Base-by-base conservation (phyloP, 305 asterid species). In the Solanum chacoense region DNA sequence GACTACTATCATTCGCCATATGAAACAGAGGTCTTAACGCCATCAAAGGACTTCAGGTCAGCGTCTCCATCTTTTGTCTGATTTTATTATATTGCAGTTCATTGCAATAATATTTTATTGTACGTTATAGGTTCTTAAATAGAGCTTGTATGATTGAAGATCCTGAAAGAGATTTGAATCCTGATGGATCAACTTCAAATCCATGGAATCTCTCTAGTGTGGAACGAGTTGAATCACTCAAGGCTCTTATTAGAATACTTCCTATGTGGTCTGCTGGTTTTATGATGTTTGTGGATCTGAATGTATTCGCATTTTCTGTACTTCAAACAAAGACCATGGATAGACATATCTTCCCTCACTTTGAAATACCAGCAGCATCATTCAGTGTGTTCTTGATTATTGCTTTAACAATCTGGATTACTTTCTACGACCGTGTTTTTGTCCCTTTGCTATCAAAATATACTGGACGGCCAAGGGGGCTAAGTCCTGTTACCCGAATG, bases 321-420 rank as follows among this genome's bases (percentile, higher is more conserved):
- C 89, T 87, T 38, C 89, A 87, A 76, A 42, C 86, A 45, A 31
- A 10, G 8, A 50, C 89, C 29, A 50, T 87, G 85, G 78, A 87
- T 77, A 67, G 86, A 35, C 77, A 87, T 26, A 31, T 87, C 85
- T 22, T 50, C 16, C 40, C 55, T 0, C 69, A 32, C 3, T 76
- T 87, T 1, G 77, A 87, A 76, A 9, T 87, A 34, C 89, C 89
- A 1, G 89, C 89, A 76, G 89, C 85, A 24, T 87, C 89, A 1
- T 87, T 87, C n/a, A 22, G 36, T 14, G 37, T 87, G 65, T 87
- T 87, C 63, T 1, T 37, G 28, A 24, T 87, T 4, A 31, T 76
- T 20, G 28, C 89, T 26, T 12, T 76, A 7, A 76, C 69, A n/a
- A 26, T 59, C 28, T 87, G 89, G 89, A 28, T 87, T 22, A n/a